Conservation (phyloP, 371 early-diverging fungal genomes). For the Hamiltosporidium tvaerminnensis region DNA sequence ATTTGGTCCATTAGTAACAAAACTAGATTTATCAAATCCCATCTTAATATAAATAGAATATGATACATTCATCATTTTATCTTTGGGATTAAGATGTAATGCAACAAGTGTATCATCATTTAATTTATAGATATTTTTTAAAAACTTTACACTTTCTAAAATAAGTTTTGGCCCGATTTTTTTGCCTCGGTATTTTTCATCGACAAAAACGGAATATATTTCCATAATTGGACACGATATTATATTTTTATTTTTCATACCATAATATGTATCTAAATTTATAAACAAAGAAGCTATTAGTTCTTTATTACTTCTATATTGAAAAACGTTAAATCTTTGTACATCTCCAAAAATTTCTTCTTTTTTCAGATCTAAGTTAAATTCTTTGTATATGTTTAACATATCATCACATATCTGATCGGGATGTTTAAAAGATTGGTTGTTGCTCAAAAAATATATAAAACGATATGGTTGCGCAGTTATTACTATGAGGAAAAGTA, state of each 20-base stretch:
- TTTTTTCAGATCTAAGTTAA: too few species aligned
- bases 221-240: not conserved
- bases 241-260: not conserved
- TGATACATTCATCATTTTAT: slow-evolving; percentile 1
- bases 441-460: too few species aligned
- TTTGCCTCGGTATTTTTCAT: not conserved
- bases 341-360: not conserved
- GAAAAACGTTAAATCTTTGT: not conserved
- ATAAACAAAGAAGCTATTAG: not conserved
- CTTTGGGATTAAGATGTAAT: slow-evolving; percentile 2
- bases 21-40: not conserved
- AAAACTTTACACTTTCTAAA: not conserved
- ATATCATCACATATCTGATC: too few species aligned
- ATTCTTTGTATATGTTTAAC: too few species aligned
- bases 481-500: too few species aligned
- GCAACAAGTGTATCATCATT: not conserved
- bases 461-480: too few species aligned
- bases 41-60: not conserved
- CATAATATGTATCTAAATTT: not conserved
- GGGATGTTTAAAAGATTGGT: too few species aligned
- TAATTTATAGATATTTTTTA: not conserved
- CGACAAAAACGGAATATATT: not conserved
- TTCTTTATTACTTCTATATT: not conserved
- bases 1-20: not conserved
- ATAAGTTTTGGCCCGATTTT: not conserved